Conservation (phyloP, 306 rosid genomes). For the Medicago ruthenica region DNA sequence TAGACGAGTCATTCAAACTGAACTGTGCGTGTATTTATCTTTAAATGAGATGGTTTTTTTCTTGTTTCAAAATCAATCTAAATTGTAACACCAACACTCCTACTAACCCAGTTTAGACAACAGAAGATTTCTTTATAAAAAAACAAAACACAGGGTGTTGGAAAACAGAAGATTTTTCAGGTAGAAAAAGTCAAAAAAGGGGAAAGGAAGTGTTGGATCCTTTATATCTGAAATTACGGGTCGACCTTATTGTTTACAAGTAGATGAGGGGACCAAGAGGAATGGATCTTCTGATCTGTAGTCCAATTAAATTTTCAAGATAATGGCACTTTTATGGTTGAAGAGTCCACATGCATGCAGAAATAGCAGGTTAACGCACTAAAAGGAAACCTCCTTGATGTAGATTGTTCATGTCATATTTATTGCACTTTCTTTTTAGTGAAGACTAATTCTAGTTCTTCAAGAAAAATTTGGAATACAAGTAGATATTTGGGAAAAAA, state of each 20-base stretch:
- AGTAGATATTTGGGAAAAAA: not conserved
- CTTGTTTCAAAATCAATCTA: too few relatives aligned
- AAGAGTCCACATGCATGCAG: slow-evolving; percentile 49
- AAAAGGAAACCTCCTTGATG: slow-evolving; percentile 33
- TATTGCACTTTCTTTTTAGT: not conserved
- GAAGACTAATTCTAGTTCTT: not conserved
- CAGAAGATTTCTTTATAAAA: not conserved
- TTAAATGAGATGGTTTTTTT: too few relatives aligned
- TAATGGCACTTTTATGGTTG: slow-evolving; percentile 41
- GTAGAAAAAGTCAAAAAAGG: slow-evolving; percentile 12
- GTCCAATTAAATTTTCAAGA: slow-evolving; percentile 17
- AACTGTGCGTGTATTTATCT: too few relatives aligned
- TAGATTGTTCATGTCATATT: slow-evolving; percentile 3
- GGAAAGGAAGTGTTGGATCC: not conserved
- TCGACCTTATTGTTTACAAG: not conserved
- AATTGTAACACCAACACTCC: too few relatives aligned
- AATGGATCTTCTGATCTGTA: slow-evolving; percentile 39
- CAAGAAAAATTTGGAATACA: not conserved
- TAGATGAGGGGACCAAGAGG: slow-evolving; percentile 25
- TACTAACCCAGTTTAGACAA: too few relatives aligned
- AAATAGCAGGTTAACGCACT: slow-evolving; percentile 33
- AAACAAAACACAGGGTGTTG: not conserved
- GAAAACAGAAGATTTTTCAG: not conserved
- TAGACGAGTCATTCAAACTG: too few relatives aligned
- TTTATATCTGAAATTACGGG: slow-evolving; percentile 28